Percentiles rank a stretch among this genome's conserved stretches.
Conservation (phyloP, 352 stramenopile genomes). For the Pseudoperonospora humuli region DNA sequence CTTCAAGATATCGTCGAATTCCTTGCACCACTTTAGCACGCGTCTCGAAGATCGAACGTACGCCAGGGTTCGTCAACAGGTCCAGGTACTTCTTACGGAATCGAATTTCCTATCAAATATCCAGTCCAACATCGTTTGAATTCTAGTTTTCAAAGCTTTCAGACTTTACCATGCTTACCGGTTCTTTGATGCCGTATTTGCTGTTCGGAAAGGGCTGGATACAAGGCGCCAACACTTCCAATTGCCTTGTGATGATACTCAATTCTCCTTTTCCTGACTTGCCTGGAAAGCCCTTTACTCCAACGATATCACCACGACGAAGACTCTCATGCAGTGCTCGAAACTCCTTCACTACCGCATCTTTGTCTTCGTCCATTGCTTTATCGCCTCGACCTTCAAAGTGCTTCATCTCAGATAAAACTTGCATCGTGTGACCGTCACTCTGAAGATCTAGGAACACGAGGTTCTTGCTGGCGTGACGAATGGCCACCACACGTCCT, state of each 20-base stretch:
- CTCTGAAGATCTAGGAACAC: conserved; percentile 72
- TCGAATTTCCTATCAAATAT: conserved; percentile 90
- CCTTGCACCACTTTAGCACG: conserved; percentile 77
- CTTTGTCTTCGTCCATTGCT: conserved; percentile 14
- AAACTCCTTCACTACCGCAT: conserved; percentile 45
- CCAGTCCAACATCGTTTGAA: conserved; percentile 14
- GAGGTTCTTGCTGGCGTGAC: conserved; percentile 75
- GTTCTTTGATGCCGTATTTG: conserved; percentile 94
- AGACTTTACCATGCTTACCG: conserved; percentile 25
- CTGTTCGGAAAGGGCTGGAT: conserved; percentile 78
- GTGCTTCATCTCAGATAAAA: conserved; percentile 70
- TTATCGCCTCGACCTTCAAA: conserved; percentile 38
- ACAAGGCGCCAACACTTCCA: conserved; percentile 93
- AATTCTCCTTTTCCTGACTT: conserved; percentile 80
- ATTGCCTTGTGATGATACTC: conserved; percentile 74
- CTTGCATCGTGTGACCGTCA: conserved; percentile 57
- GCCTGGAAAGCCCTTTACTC: conserved; percentile 65
- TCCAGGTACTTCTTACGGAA: conserved; percentile 99
- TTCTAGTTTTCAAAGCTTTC: neutral
- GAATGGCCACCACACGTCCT: conserved; percentile 71
- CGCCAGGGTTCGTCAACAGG: conserved; percentile 93
- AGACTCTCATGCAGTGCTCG: conserved; percentile 55
- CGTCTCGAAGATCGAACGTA: conserved; percentile 90
- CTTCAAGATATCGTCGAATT: conserved; percentile 63
- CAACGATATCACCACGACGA: conserved; percentile 74